Evolutionary conservation across 2,329 filamentous ascomycete genomes (phyloP).

Genomic region (Ceratocystis huliohia): DNA sequence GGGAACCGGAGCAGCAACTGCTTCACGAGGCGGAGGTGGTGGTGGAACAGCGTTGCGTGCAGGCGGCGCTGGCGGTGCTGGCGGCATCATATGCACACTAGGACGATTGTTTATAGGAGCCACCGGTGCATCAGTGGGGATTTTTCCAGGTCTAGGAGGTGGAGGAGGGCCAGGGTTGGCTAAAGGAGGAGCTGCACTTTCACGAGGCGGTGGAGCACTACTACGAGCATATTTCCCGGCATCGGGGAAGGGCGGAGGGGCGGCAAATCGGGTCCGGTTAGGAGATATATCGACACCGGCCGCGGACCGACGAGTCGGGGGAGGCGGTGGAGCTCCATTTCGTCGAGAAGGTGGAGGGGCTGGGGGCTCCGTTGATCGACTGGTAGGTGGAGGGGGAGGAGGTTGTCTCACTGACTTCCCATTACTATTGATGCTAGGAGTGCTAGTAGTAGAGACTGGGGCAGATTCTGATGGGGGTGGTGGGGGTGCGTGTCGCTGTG

Average conservation of each 20-base stretch:
- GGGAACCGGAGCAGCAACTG: conserved; percentile 24
- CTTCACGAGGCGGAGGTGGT: conserved; percentile 25
- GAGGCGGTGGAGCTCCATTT: conserved; percentile 41
- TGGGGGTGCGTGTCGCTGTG: conserved; percentile 18
- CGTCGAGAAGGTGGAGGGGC: conserved; percentile 26
- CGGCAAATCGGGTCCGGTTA: conserved; percentile 59
- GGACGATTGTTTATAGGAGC: conserved; percentile 22
- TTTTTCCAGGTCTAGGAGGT: conserved; percentile 18
- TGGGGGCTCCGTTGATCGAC: conserved; percentile 25
- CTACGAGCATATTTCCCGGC: conserved; percentile 74
- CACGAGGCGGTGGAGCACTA: conserved; percentile 26
- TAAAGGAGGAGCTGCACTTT: conserved; percentile 8
- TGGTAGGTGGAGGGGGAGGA: conserved; percentile 26
- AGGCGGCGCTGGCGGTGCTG: conserved; percentile 17
- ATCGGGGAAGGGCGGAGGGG: conserved; percentile 77
- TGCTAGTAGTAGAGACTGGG: conserved; percentile 22
- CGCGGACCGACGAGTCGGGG: conserved; percentile 45
- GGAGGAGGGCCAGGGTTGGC: conserved; percentile 19
- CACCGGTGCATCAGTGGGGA: conserved; percentile 8
- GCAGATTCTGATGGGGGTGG: conserved; percentile 21
- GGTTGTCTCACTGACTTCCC: conserved; percentile 26
- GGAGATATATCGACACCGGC: conserved; percentile 38
- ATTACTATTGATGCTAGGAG: conserved; percentile 18
- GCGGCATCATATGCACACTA: conserved; percentile 16
- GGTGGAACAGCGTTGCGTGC: conserved; percentile 21